These are phyloP conservation scores for Cryptomeria japonica DNA, from an alignment of 75 land plant genomes.

Conservation along the genomic window DNA sequence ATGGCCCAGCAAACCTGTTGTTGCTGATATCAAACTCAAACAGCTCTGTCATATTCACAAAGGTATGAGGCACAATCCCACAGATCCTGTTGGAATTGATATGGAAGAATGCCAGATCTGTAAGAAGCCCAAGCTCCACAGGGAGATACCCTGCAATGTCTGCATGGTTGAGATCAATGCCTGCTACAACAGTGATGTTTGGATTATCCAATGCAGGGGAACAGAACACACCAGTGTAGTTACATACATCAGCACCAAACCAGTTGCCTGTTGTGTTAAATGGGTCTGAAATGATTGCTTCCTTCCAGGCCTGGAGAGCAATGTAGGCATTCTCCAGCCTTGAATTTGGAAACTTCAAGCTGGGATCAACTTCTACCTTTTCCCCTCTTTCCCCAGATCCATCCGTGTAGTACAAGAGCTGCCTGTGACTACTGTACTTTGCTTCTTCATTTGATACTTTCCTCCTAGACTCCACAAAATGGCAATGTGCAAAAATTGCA, in stretches of 20 bases:
- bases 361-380: background rate
- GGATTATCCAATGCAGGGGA: slow-evolving; percentile 59
- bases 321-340: slow-evolving; percentile 55
- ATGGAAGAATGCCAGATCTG: slow-evolving; percentile 62
- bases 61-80: slow-evolving; percentile 36
- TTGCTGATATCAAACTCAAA: slow-evolving; percentile 59
- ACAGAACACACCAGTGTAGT: slow-evolving; percentile 81
- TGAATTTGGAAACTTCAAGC: slow-evolving; percentile 24
- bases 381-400: slow-evolving; percentile 25
- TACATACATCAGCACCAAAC: slow-evolving; percentile 73
- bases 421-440: slow-evolving; percentile 28
- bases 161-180: slow-evolving; percentile 58
- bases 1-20: slow-evolving; percentile 45
- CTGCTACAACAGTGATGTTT: slow-evolving; percentile 47
- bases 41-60: slow-evolving; percentile 23
- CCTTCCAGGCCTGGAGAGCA: slow-evolving; percentile 92
- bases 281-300: slow-evolving; percentile 70
- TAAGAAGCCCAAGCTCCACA: slow-evolving; percentile 58
- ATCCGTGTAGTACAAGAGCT: slow-evolving; percentile 36
- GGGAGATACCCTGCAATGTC: slow-evolving; percentile 66
- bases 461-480: background rate
- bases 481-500: background rate
- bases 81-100: slow-evolving; percentile 62
- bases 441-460: slow-evolving; percentile 22
- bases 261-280: slow-evolving; percentile 56